Conservation (phyloP, 2,329 filamentous ascomycete genomes). For the Exophiala sideris region DNA sequence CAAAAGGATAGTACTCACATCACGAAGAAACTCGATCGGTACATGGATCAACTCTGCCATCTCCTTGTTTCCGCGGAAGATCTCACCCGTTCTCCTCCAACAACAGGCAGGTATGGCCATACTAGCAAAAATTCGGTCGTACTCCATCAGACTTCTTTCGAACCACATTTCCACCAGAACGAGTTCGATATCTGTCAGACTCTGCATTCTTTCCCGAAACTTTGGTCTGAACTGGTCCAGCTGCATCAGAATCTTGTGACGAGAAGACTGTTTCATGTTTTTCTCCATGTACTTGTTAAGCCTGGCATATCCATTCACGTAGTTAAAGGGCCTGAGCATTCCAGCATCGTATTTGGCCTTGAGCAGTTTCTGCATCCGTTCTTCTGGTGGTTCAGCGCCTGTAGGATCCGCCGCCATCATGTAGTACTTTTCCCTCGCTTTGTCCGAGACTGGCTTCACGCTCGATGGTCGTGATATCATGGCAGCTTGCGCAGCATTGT, state of each 20-base stretch:
- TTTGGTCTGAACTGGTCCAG: conserved; percentile 91
- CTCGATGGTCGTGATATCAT: conserved; percentile 61
- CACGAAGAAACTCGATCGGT: conserved; percentile 82
- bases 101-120: conserved; percentile 98
- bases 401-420: conserved; percentile 94
- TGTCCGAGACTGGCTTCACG: conserved; percentile 60
- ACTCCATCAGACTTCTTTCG: conserved; percentile 92
- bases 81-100: conserved; percentile 94
- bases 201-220: conserved; percentile 91
- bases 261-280: conserved; percentile 75
- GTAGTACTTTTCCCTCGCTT: conserved; percentile 78
- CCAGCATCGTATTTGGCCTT: conserved; percentile 96
- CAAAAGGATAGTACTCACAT: conserved; percentile 58
- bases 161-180: conserved; percentile 99
- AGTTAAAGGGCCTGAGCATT: conserved; percentile 94
- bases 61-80: conserved; percentile 95
- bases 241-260: conserved; percentile 87
- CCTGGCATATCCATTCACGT: conserved; percentile 90
- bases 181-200: conserved; percentile 87
- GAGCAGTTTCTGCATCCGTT: conserved; percentile 90
- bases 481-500: conserved; percentile 41
- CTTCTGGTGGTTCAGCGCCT: conserved; percentile 79
- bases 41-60: conserved; percentile 97
- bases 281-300: conserved; percentile 88
- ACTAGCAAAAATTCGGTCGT: conserved; percentile 95